Conservation (phyloP, 306 rosid species). For the Hippophae rhamnoides region DNA sequence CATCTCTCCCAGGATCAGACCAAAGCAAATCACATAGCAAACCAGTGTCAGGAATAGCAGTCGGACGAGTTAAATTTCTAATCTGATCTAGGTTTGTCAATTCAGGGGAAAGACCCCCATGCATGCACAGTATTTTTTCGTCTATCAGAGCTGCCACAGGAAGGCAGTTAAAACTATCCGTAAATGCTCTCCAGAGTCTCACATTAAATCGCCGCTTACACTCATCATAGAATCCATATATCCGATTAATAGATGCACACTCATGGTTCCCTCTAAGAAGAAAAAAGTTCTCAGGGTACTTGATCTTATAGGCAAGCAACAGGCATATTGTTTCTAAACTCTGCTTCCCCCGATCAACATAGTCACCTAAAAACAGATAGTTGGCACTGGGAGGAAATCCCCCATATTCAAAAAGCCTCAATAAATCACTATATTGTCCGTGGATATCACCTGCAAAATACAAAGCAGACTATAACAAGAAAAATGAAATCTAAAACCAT, state of each 20-base stretch:
- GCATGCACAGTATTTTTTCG: constrained; percentile 84
- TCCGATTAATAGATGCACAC: constrained; percentile 77
- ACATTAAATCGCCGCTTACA: constrained; percentile 80
- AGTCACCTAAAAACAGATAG: constrained; percentile 75
- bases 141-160: constrained; percentile 83
- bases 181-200: constrained; percentile 83
- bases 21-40: constrained; percentile 85
- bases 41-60: constrained; percentile 66
- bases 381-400: constrained; percentile 71
- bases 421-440: constrained; percentile 76
- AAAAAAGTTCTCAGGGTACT: constrained; percentile 75
- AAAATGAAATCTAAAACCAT: constrained; percentile 2
- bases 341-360: constrained; percentile 83
- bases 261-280: constrained; percentile 83
- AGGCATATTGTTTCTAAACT: constrained; percentile 85
- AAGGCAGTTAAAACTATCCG: constrained; percentile 70
- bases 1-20: constrained; percentile 83
- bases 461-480: constrained; percentile 6
- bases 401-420: constrained; percentile 77
- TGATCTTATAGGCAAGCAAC: constrained; percentile 75
- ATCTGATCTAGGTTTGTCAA: constrained; percentile 61
- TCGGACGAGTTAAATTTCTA: constrained; percentile 56
- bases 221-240: constrained; percentile 81
- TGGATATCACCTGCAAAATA: constrained; percentile 65
- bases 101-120: constrained; percentile 90